Percentiles rank a stretch among this genome's conserved stretches.
phyloP scores from a whole-genome alignment of 2,329 filamentous ascomycete genomes.

The Penicillium sp. region DNA sequence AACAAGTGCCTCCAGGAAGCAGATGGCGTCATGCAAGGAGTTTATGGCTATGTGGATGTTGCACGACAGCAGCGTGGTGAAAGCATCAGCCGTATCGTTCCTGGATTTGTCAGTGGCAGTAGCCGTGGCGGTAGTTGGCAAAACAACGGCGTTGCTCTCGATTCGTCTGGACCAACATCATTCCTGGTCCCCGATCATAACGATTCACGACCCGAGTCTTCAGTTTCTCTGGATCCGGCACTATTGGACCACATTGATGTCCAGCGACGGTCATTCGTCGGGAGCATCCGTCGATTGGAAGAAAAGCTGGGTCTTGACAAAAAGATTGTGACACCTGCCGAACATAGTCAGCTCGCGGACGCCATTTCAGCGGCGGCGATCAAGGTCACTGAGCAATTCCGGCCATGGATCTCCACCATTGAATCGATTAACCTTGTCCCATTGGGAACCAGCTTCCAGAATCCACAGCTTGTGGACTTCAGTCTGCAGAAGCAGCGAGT shows the following conservation, averaged over 20 bases:
- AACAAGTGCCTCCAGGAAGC: constrained; percentile 95
- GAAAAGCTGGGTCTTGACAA: constrained; percentile 72
- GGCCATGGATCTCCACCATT: constrained; percentile 80
- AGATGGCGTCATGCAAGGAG: constrained; percentile 88
- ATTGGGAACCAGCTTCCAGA: constrained; percentile 71
- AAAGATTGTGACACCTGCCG: constrained; percentile 71
- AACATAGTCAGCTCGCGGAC: constrained; percentile 75
- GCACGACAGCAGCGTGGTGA: constrained; percentile 89
- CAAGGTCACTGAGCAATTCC: constrained; percentile 80
- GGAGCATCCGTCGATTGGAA: constrained; percentile 78
- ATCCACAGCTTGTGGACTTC: constrained; percentile 80
- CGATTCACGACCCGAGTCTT: constrained; percentile 66
- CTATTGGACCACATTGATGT: constrained; percentile 81
- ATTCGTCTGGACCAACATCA: constrained; percentile 59
- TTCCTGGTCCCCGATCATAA: constrained; percentile 84
- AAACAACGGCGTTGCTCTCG: constrained; percentile 55
- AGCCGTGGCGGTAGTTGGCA: constrained; percentile 81
- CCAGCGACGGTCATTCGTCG: constrained; percentile 75
- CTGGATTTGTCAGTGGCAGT: constrained; percentile 87
- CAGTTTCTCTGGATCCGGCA: constrained; percentile 65
- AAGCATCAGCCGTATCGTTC: constrained; percentile 84
- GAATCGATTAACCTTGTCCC: constrained; percentile 87
- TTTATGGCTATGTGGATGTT: constrained; percentile 94
- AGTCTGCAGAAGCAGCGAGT: constrained; percentile 84
- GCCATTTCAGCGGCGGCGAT: constrained; percentile 71